Base-by-base conservation (phyloP, 805 yeast genomes). In the Cyberlindnera bimundalis region DNA sequence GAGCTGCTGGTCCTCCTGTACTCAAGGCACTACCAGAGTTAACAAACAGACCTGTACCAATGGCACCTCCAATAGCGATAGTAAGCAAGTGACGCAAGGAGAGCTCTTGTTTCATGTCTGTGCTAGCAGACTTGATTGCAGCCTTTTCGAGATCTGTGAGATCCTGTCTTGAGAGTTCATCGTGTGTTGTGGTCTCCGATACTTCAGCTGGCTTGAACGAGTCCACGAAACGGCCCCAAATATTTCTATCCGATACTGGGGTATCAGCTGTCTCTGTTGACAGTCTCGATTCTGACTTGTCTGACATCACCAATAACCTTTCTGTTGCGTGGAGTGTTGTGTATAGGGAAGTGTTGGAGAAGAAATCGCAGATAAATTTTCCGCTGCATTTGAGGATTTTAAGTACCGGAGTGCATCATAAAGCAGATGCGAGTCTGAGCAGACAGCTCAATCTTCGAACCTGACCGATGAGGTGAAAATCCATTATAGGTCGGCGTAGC, bases 51-150 rank as follows among this genome's bases (percentile, higher is more conserved):
- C 93, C 95, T 7, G 91, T 81, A 51, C 95, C 96, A 51, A 86
- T 84, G 43, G 83, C 74, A 29, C 91, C 90, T 49, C 91, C 93
- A 46, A 85, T 69, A 35, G 93, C 89, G 66, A 85, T 84, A 80
- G 84, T 73, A 10, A 12, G 28, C 6, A 26, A n/a, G n/a, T 26
- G 28, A 12, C 28, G 13, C 6, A 12, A 6, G 6, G 13, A 12
- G n/a, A 26, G 28, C 6, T 26, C 14, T n/a, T 26, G 7, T n/a
- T 26, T 10, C 14, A 26, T 10, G 84, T 73, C 48, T 83, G 84
- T 48, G 85, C 63, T 34, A 4, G 55, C 45, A 20, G 55, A 48
- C 21, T 29, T 36, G 12, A 47, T 48, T 46, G 73, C 74, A 13
- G 73, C 71, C 51, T 63, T 70, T 56, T 74, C 77, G 20, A 68